phyloP scores from a whole-genome alignment of 306 rosid species.

The Quercus engelmannii region DNA sequence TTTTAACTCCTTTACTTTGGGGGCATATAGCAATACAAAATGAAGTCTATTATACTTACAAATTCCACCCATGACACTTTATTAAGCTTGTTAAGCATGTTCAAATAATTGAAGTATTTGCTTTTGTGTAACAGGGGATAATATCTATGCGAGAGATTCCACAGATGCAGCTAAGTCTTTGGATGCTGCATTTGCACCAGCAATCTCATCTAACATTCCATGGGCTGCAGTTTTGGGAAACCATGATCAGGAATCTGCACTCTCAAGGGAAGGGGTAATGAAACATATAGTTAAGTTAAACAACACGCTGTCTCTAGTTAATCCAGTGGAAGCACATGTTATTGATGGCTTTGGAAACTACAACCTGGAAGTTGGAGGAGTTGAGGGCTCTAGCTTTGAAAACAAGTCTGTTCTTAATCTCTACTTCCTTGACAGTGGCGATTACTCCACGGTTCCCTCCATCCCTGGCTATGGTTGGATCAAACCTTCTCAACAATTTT shows the following conservation, averaged over 20 bases:
- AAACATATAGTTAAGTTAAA: constrained; percentile 67
- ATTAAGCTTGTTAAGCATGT: neutral
- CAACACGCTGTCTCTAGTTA: constrained; percentile 63
- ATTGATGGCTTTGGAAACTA: constrained; percentile 97
- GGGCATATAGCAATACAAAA: neutral
- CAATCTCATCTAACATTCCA: constrained; percentile 74
- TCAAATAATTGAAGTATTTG: neutral
- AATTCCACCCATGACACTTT: neutral
- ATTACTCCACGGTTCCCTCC: constrained; percentile 62
- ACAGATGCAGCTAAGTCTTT: constrained; percentile 69
- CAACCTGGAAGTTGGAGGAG: constrained; percentile 76
- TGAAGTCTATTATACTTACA: neutral
- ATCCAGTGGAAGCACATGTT: constrained; percentile 43
- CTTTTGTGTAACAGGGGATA: constrained; percentile 61
- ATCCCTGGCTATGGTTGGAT: constrained; percentile 87
- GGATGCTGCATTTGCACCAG: constrained; percentile 84
- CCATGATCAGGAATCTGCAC: constrained; percentile 92
- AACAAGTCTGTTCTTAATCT: constrained; percentile 88
- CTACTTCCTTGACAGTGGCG: constrained; percentile 94
- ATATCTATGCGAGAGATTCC: constrained; percentile 62
- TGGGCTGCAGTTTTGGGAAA: constrained; percentile 95
- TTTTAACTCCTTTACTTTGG: neutral
- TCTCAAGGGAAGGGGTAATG: constrained; percentile 90
- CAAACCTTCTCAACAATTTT: constrained; percentile 86
- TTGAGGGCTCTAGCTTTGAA: constrained; percentile 57